Base-by-base conservation (phyloP, 192 early-diverging fungal species). In the Lobosporangium transversale region DNA sequence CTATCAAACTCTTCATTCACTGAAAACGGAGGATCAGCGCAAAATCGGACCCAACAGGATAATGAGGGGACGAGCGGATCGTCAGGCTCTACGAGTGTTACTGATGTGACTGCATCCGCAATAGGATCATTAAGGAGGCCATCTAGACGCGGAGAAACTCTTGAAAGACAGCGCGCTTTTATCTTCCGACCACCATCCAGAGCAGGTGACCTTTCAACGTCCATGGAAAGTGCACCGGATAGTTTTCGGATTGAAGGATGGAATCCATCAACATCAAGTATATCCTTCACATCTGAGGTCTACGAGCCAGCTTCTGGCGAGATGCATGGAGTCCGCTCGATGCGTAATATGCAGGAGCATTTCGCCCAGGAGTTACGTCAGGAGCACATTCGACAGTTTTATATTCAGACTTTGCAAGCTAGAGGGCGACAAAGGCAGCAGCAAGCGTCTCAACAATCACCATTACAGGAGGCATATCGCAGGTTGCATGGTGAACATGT, bases 111-210 rank as follows among this genome's bases (percentile, higher is more conserved):
- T 15, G 21, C 26, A 11, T 30, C 63, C n/a, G 20, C 42, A 3
- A 12, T 23, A 55, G 14, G 15, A 21, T 17, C 53, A 21, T 6
- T 18, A 8, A 54, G 68, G 26, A 42, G 68, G 53, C 33, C 50
- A 3, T 44, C 50, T 12, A 58, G 67, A 27, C 35, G 57, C 24
- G 67, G 49, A 4, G 67, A 60, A 15, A 47, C 57, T 11, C 18
- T 69, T 26, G 67, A 69, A 40, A 33, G 67, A 6, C 67, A 69
- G 31, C 57, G 67, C 4, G 67, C 67, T 3, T 60, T 70, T 43
- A 37, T 62, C 11, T 42, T 45, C 24, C 40, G 68, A 21, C 68
- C 68, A n/a, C 59, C 36, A 12, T 49, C 58, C 17, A 50, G 51
- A 15, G 15, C 35, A 33, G 31, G 17, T 17, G 42, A 49, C 20